phyloP scores from a whole-genome alignment of 139 green algal species.

The Chlamydomonas sphaeroides region DNA sequence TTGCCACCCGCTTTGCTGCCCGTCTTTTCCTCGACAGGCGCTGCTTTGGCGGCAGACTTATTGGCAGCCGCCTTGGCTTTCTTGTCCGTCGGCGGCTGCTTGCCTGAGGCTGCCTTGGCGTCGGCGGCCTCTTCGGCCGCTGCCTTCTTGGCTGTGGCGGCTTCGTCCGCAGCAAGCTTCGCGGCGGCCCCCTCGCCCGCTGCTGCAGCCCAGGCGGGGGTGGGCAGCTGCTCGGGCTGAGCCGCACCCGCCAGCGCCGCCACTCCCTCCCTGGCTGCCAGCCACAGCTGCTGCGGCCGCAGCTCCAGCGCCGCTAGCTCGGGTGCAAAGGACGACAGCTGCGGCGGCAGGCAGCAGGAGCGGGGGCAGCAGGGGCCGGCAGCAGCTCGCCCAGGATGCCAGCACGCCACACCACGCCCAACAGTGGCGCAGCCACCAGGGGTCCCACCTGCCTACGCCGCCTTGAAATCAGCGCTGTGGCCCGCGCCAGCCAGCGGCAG shows the following conservation, averaged over 20 bases:
- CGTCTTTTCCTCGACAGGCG: no score
- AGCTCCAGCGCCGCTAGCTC: slow-evolving; percentile 25
- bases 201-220: neutral
- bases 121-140: neutral
- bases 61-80: no score
- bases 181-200: neutral
- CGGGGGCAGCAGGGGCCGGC: neutral
- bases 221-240: neutral
- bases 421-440: neutral
- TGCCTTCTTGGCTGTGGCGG: neutral
- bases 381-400: neutral
- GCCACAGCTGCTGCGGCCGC: slow-evolving; percentile 17
- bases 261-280: neutral
- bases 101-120: neutral
- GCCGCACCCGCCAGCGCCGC: neutral
- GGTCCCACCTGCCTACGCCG: neutral
- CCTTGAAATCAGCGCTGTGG: neutral
- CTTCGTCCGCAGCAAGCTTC: no score
- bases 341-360: neutral
- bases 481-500: neutral
- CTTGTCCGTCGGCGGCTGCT: no score
- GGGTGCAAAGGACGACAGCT: neutral
- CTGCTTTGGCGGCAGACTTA: no score
- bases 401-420: neutral
- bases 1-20: neutral